Evolutionary conservation across 2,329 filamentous ascomycete species (phyloP).

Genomic region (Aspergillus flavus): DNA sequence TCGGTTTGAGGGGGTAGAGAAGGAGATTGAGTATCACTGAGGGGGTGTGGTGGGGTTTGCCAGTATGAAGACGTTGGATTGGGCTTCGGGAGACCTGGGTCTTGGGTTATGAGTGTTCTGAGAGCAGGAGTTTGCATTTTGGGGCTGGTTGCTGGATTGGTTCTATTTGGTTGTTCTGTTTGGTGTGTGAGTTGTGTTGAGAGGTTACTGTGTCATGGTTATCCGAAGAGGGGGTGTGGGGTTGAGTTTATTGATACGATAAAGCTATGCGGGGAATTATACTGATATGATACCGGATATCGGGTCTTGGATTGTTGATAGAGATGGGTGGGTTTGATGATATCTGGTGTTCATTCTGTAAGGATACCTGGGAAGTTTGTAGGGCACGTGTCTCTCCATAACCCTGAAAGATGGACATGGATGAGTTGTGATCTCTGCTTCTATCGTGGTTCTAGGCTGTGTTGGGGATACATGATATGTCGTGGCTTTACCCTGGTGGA

Average conservation of each 20-base stretch:
- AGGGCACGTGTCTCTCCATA: not conserved
- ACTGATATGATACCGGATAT: not conserved
- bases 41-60: conserved; percentile 36
- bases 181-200: not conserved
- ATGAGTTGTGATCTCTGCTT: not conserved
- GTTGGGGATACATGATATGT: not conserved
- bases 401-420: not conserved
- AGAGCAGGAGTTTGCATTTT: not conserved
- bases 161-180: not conserved
- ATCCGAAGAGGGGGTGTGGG: not conserved
- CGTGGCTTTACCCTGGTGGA: not conserved
- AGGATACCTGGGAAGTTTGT: too few species aligned
- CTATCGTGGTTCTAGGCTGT: not conserved
- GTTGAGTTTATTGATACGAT: not conserved
- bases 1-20: conserved; percentile 29
- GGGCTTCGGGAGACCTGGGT: conserved; percentile 39
- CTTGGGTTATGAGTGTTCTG: conserved; percentile 8
- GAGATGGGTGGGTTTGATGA: not conserved
- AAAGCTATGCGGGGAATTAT: not conserved
- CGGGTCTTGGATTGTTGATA: not conserved
- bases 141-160: not conserved
- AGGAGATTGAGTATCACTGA: conserved; percentile 34
- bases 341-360: not conserved
- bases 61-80: conserved; percentile 43
- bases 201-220: not conserved